Evolutionary conservation across 1,284 basidiomycete genomes (phyloP).

Genomic region (Anthracocystis setariae): DNA sequence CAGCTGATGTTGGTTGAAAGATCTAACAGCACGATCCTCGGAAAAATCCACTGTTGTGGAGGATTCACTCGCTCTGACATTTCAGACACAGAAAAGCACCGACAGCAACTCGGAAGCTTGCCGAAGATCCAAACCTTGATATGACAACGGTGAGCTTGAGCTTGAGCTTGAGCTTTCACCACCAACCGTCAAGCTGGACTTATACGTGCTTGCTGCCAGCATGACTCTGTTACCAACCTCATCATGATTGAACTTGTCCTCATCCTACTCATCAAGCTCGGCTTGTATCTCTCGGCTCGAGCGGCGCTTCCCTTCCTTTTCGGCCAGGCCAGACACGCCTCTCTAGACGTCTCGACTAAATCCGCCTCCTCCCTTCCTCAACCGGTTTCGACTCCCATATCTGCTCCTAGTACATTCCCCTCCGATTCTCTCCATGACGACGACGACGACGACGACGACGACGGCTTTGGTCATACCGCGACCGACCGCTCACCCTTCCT

Average conservation of each 20-base stretch:
- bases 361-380: slow-evolving; percentile 10
- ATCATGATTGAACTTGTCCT: slow-evolving; percentile 31
- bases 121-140: neutral
- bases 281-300: slow-evolving; percentile 38
- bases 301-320: slow-evolving; percentile 56
- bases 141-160: too few relatives aligned
- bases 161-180: neutral
- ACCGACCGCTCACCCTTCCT: slow-evolving; percentile 35
- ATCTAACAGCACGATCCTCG: neutral
- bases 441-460: slow-evolving; percentile 29
- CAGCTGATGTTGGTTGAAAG: neutral
- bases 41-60: neutral
- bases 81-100: neutral
- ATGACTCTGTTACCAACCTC: slow-evolving; percentile 8
- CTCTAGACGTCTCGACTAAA: slow-evolving; percentile 44
- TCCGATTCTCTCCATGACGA: slow-evolving; percentile 38
- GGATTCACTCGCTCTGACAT: neutral
- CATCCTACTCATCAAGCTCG: slow-evolving; percentile 40
- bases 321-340: slow-evolving; percentile 59
- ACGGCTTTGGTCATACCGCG: slow-evolving; percentile 15
- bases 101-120: neutral
- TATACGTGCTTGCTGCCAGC: too few relatives aligned
- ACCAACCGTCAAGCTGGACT: neutral
- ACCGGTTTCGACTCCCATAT: slow-evolving; percentile 23
- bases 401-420: neutral